These are phyloP conservation scores for Skeletonema grethae DNA, from an alignment of 108 stramenopile genomes.

Conservation along the genomic window DNA sequence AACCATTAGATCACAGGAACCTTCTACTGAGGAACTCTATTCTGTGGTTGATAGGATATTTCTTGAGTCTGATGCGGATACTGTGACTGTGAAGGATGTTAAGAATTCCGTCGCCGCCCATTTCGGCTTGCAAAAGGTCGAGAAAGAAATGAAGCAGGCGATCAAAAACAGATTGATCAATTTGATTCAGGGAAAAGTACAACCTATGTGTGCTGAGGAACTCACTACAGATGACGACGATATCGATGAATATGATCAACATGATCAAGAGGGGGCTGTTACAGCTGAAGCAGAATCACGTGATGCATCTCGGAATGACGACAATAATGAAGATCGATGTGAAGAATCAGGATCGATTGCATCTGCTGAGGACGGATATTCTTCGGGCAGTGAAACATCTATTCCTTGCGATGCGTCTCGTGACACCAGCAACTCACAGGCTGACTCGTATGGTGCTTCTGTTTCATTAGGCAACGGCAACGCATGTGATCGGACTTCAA, in stretches of 20 bases:
- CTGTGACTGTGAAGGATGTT: constrained; percentile 49
- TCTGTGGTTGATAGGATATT: constrained; percentile 43
- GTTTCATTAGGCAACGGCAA: not conserved
- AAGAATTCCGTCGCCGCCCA: constrained; percentile 22
- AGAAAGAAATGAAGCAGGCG: constrained; percentile 34
- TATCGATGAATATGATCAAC: not conserved
- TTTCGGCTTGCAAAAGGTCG: constrained; percentile 28
- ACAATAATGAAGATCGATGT: not conserved
- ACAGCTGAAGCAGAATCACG: not conserved
- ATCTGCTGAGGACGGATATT: not conserved
- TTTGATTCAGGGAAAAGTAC: constrained; percentile 36
- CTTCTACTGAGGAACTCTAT: constrained; percentile 21
- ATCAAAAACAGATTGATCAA: constrained; percentile 44
- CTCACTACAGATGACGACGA: not conserved
- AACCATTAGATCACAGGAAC: not conserved
- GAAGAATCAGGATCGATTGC: not conserved
- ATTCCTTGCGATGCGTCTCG: not conserved
- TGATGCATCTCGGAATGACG: not conserved
- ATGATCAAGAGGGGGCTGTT: not conserved
- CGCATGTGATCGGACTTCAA: constrained; percentile 6
- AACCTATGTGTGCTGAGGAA: constrained; percentile 6
- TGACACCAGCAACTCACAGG: constrained; percentile 2
- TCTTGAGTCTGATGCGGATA: constrained; percentile 30
- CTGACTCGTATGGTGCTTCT: not conserved
- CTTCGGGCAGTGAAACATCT: not conserved